These are phyloP conservation scores for Coniferiporia sulphurascens DNA, from an alignment of 1,284 basidiomycete genomes.

Conservation along the genomic window DNA sequence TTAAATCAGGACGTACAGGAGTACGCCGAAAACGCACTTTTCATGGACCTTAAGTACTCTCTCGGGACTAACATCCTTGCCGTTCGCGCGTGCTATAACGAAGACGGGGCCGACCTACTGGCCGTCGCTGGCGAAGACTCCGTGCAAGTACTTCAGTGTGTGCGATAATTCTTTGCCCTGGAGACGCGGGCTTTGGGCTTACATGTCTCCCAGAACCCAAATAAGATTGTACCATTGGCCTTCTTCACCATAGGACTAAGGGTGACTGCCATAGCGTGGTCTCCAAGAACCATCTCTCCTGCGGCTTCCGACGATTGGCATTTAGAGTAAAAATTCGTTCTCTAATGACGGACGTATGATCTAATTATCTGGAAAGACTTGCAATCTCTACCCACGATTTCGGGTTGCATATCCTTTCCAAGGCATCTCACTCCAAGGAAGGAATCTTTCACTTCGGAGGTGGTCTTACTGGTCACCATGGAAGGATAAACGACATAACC, in stretches of 20 bases:
- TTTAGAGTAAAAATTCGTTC: constrained; percentile 51
- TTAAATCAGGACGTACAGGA: too few relatives aligned
- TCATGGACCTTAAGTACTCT: background rate
- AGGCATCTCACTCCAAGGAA: constrained; percentile 44
- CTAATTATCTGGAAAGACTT: constrained; percentile 40
- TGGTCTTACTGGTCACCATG: constrained; percentile 71
- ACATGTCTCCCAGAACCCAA: constrained; percentile 29
- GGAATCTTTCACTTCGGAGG: constrained; percentile 66
- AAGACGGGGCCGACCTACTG: constrained; percentile 61
- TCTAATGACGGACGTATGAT: background rate
- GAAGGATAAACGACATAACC: constrained; percentile 58
- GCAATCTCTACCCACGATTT: constrained; percentile 62
- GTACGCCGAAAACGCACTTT: background rate
- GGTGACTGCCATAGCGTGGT: constrained; percentile 75
- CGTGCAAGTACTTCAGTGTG: constrained; percentile 61
- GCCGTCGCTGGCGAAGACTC: constrained; percentile 69
- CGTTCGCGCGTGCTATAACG: constrained; percentile 55
- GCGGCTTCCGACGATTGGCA: constrained; percentile 58
- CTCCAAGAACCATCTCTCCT: constrained; percentile 61
- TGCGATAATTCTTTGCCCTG: constrained; percentile 30
- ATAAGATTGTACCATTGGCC: constrained; percentile 48
- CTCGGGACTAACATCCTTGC: constrained; percentile 54
- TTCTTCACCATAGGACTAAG: constrained; percentile 69
- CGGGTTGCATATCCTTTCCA: constrained; percentile 63
- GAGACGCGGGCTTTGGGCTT: background rate